Evolutionary conservation across 345 rosid genomes (phyloP).

Genomic region (Leavenworthia alabamica): DNA sequence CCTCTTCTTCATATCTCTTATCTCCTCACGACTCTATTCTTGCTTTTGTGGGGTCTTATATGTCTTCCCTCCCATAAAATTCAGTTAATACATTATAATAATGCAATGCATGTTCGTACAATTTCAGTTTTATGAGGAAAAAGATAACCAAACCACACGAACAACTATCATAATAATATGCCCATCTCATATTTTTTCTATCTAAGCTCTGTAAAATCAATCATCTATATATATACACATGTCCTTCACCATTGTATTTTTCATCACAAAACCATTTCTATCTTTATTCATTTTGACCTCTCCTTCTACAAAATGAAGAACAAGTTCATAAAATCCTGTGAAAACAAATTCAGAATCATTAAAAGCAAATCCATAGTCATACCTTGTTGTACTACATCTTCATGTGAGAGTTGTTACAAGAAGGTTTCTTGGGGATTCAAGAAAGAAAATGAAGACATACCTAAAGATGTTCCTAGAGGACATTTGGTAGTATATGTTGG

Average conservation of each 20-base stretch:
- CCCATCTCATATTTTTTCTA: conserved; percentile 22
- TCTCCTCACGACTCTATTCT: conserved; percentile 31
- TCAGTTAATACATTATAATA: conserved; percentile 11
- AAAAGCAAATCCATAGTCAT: conserved; percentile 38
- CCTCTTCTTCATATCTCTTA: conserved; percentile 43
- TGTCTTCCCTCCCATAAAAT: conserved; percentile 5
- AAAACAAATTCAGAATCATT: conserved; percentile 47
- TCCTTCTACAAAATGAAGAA: conserved; percentile 30
- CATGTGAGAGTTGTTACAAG: conserved; percentile 41
- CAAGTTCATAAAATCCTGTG: conserved; percentile 39
- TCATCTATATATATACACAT: conserved; percentile 37
- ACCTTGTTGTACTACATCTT: conserved; percentile 39
- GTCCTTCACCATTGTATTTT: conserved; percentile 18
- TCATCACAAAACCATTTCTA: conserved; percentile 22
- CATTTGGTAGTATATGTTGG: conserved; percentile 83
- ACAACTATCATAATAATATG: conserved; percentile 20
- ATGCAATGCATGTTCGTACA: conserved; percentile 53
- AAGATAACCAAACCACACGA: conserved; percentile 39
- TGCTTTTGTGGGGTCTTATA: conserved; percentile 51
- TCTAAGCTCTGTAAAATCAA: conserved; percentile 3
- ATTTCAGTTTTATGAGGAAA: conserved; percentile 32
- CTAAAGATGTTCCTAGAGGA: conserved; percentile 82
- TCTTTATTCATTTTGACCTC: not conserved
- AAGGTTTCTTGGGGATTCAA: conserved; percentile 43
- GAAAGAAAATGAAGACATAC: conserved; percentile 42